A percentile compares a stretch with the other conserved stretches of the same genome.
These are phyloP conservation scores for Nigrospora osmanthi DNA, from an alignment of 2,329 filamentous ascomycete genomes.

Conservation along the genomic window DNA sequence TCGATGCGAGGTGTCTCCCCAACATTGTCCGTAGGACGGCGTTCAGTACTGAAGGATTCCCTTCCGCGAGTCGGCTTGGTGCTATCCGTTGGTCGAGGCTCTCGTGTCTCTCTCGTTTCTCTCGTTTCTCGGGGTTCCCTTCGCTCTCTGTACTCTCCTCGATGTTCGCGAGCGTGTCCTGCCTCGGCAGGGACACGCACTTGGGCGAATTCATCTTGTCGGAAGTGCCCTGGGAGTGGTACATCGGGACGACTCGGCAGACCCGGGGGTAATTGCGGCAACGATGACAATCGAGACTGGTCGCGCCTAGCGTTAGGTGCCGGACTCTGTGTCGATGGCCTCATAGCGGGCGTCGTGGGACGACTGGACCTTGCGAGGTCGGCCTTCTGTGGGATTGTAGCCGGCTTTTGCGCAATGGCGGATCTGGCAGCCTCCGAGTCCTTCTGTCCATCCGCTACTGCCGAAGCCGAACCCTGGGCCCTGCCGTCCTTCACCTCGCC, in stretches of 20 bases:
- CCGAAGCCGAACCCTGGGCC: neutral
- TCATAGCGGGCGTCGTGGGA: slow-evolving; percentile 9
- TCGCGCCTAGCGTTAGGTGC: slow-evolving; percentile 19
- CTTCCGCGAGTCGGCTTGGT: slow-evolving; percentile 31
- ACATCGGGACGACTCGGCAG: slow-evolving; percentile 54
- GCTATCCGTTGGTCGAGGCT: slow-evolving; percentile 20
- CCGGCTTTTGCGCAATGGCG: slow-evolving; percentile 8
- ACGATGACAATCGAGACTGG: slow-evolving; percentile 16
- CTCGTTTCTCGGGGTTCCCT: slow-evolving; percentile 17
- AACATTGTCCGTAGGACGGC: slow-evolving; percentile 29
- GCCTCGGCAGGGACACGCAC: slow-evolving; percentile 19
- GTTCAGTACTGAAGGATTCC: slow-evolving; percentile 31
- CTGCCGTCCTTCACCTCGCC: slow-evolving; percentile 63
- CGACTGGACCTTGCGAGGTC: slow-evolving; percentile 11
- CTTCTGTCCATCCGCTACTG: slow-evolving; percentile 8
- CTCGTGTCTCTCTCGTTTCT: slow-evolving; percentile 30
- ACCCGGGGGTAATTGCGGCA: slow-evolving; percentile 15
- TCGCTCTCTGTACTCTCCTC: slow-evolving; percentile 22
- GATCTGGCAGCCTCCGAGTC: slow-evolving; percentile 9
- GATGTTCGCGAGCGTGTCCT: slow-evolving; percentile 16
- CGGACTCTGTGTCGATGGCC: slow-evolving; percentile 8
- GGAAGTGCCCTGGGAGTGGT: slow-evolving; percentile 40
- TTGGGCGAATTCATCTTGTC: slow-evolving; percentile 36
- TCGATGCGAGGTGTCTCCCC: slow-evolving; percentile 30
- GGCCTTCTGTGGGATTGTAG: slow-evolving; percentile 10